Conservation (phyloP, 179 eudicot species). For the Drosera spatulata region DNA sequence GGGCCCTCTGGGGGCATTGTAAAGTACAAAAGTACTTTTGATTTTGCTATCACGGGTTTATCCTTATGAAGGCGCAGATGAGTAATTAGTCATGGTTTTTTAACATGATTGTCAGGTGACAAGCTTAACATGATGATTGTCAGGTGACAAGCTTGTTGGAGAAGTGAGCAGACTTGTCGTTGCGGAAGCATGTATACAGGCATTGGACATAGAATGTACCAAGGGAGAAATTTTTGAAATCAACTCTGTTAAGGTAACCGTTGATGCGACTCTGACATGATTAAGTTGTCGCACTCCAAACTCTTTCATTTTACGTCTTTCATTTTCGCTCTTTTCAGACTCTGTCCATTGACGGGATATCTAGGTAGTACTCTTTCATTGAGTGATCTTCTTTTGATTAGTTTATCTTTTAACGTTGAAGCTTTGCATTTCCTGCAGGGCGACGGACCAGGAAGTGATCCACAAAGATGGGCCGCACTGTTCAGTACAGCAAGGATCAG, state of each 20-base stretch:
- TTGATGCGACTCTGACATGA: too few relatives aligned
- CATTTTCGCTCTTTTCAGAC: too few relatives aligned
- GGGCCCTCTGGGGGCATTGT: too few relatives aligned
- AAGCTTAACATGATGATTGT: conserved; percentile 27
- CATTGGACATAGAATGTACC: conserved; percentile 77
- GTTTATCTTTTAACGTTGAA: too few relatives aligned
- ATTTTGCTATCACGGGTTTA: too few relatives aligned
- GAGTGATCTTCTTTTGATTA: not conserved
- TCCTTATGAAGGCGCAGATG: too few relatives aligned
- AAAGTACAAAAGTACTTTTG: too few relatives aligned
- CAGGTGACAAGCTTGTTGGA: conserved; percentile 95
- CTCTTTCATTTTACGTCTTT: too few relatives aligned
- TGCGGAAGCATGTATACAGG: conserved; percentile 97
- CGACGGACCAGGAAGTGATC: conserved; percentile 84
- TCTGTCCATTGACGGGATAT: not conserved
- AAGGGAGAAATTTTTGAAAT: conserved; percentile 76
- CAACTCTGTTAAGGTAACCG: conserved; percentile 64
- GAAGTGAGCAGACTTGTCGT: conserved; percentile 94
- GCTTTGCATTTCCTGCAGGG: conserved; percentile 40
- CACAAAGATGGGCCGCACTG: conserved; percentile 60
- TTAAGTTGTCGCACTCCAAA: too few relatives aligned
- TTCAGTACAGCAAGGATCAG: conserved; percentile 42
- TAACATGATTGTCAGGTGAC: conserved; percentile 41
- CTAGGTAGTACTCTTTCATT: not conserved
- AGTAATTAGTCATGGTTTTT: too few relatives aligned